Evolutionary conservation across 768 basidiomycete genomes (phyloP).

Genomic region (Paxillus rubicundulus): DNA sequence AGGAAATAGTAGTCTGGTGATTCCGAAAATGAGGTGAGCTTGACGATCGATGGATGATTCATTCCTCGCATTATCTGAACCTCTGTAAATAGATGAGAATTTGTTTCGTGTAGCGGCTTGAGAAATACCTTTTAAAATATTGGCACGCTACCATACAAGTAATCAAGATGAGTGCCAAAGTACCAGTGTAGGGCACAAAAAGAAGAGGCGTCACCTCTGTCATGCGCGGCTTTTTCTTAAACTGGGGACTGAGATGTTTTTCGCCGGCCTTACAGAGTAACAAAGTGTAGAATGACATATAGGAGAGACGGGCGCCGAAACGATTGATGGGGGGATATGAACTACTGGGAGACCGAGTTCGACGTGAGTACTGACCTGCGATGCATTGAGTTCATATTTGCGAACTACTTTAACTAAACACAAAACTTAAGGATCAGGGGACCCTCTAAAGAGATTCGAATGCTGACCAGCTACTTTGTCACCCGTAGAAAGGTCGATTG

Average conservation of each 20-base stretch:
- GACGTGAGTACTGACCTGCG: conserved; percentile 66
- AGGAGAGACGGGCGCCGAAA: conserved; percentile 16
- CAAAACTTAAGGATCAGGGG: conserved; percentile 8
- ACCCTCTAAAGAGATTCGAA: not conserved
- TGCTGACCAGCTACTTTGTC: conserved; percentile 79
- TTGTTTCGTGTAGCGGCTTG: not conserved
- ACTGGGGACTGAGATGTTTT: conserved; percentile 89
- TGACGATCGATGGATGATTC: conserved; percentile 89
- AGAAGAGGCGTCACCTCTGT: conserved; percentile 74
- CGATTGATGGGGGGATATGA: conserved; percentile 25
- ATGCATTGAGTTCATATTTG: conserved; percentile 86
- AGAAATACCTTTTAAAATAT: conserved; percentile 84
- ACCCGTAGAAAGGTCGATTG: conserved; percentile 69
- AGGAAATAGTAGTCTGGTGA: conserved; percentile 92
- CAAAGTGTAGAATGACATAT: conserved; percentile 20
- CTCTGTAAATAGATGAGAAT: conserved; percentile 49
- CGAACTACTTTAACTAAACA: conserved; percentile 86
- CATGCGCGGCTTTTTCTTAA: conserved; percentile 96
- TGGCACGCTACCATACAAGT: conserved; percentile 69
- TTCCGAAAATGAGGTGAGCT: conserved; percentile 89
- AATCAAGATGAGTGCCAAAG: conserved; percentile 17
- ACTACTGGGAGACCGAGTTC: conserved; percentile 22
- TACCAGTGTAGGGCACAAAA: conserved; percentile 18
- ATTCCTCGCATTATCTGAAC: conserved; percentile 98
- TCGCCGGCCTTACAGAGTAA: conserved; percentile 69